These are phyloP conservation scores for Monosporascus sp. DNA, from an alignment of 2,329 filamentous ascomycete genomes.

Conservation along the genomic window DNA sequence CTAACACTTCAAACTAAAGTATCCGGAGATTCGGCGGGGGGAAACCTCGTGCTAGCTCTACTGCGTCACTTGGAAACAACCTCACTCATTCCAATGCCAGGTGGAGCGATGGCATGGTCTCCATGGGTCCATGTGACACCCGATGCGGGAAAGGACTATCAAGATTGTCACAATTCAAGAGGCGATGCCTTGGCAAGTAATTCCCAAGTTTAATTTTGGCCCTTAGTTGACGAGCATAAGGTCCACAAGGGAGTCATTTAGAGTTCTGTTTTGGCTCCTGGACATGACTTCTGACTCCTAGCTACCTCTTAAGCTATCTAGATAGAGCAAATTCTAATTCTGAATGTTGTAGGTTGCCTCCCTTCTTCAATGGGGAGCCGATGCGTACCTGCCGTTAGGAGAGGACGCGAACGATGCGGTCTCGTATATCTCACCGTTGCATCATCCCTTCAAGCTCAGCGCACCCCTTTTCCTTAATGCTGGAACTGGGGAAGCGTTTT, in stretches of 20 bases:
- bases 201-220: no score
- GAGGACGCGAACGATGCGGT: background rate
- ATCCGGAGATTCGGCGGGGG: slow-evolving; percentile 7
- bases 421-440: background rate
- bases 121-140: slow-evolving; percentile 12
- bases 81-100: slow-evolving; percentile 4
- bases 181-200: no score
- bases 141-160: slow-evolving; percentile 7
- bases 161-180: background rate
- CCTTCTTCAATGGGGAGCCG: background rate
- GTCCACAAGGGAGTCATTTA: no score
- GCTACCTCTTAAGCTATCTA: no score
- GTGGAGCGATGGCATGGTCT: slow-evolving; percentile 12
- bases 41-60: slow-evolving; percentile 7
- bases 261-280: no score
- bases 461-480: background rate
- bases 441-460: background rate
- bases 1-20: background rate
- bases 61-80: slow-evolving; percentile 7
- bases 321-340: no score
- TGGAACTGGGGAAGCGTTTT: background rate
- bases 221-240: no score
- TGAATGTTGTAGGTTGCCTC: no score
- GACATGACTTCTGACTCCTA: no score
- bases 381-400: background rate